These are phyloP conservation scores for Choanephora cucurbitarum DNA, from an alignment of 371 early-diverging fungal genomes.

Conservation along the genomic window DNA sequence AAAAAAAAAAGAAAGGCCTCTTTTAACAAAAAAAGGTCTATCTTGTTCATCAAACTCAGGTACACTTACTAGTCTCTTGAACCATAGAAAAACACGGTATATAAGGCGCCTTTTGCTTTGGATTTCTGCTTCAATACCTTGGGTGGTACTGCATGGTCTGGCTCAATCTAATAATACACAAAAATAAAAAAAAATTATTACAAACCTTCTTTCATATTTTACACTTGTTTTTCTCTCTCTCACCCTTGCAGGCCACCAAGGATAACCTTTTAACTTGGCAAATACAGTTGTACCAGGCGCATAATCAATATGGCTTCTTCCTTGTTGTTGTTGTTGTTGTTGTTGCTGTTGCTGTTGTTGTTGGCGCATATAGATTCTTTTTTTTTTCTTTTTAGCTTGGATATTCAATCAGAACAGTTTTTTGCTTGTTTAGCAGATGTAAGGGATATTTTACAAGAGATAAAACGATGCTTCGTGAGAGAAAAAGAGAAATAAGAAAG, in stretches of 20 bases:
- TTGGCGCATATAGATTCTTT: neutral
- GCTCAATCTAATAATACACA: conserved; percentile 53
- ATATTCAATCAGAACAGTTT: conserved; percentile 18
- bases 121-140: conserved; percentile 59
- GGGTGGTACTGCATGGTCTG: conserved; percentile 53
- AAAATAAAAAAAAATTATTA: neutral
- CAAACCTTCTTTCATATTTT: conserved; percentile 1
- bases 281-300: conserved; percentile 66
- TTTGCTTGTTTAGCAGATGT: neutral
- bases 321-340: conserved; percentile 18
- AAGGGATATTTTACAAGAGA: neutral
- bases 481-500: neutral
- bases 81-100: conserved; percentile 72
- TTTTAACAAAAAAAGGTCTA: neutral
- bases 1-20: neutral
- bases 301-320: conserved; percentile 30
- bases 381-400: neutral
- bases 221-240: conserved; percentile 2
- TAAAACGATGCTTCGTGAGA: neutral
- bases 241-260: conserved; percentile 83
- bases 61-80: conserved; percentile 72
- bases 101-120: conserved; percentile 53
- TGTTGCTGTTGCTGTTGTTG: neutral
- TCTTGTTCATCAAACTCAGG: too few species aligned
- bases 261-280: conserved; percentile 76